phyloP scores from a whole-genome alignment of 169 alveolate species.

The Pseudocohnilembus persalinus region DNA sequence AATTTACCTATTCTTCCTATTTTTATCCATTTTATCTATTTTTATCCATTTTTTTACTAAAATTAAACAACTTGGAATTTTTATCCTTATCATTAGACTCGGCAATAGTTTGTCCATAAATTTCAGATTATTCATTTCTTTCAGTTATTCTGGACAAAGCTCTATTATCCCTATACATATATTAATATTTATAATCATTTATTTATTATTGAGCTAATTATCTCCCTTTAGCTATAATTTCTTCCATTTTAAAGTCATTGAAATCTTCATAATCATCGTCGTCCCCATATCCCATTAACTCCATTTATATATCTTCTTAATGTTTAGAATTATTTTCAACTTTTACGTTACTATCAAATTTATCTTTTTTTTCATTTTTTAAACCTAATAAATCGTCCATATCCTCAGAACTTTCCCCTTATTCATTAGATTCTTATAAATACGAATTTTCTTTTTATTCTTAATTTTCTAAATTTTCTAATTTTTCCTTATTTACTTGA shows the following conservation, averaged over 20 bases:
- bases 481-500: neutral
- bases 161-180: neutral
- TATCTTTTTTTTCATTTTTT: too few species aligned
- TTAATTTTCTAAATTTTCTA: neutral
- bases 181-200: too few species aligned
- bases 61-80: too few species aligned
- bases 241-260: neutral
- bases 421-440: too few species aligned
- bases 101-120: neutral
- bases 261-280: neutral
- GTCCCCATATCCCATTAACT: neutral
- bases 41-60: neutral
- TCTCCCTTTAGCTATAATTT: too few species aligned
- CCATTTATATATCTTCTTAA: neutral
- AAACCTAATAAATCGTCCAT: too few species aligned
- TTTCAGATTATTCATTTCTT: neutral
- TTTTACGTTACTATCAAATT: too few species aligned
- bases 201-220: neutral
- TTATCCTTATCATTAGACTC: too few species aligned
- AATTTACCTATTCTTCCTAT: too few species aligned
- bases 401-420: too few species aligned
- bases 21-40: too few species aligned
- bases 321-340: neutral
- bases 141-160: neutral
- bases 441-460: too few species aligned